Conservation (phyloP, 192 early-diverging fungal genomes). For the Coemansia sp. region DNA sequence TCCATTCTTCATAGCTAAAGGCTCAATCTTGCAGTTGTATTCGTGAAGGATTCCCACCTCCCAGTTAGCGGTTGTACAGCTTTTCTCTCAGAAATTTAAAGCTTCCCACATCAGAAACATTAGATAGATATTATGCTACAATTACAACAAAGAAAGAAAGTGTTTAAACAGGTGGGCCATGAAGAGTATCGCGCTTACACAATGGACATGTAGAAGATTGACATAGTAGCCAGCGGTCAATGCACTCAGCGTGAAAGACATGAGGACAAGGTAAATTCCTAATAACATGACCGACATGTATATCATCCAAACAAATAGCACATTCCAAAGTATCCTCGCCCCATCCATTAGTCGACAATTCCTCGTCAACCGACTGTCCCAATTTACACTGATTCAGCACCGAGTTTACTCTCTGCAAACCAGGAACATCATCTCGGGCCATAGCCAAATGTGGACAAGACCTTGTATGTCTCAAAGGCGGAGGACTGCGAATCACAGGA, state of each 20-base stretch:
- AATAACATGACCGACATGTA: slow-evolving; percentile 36
- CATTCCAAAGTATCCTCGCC: slow-evolving; percentile 27
- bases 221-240: slow-evolving; percentile 56
- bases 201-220: slow-evolving; percentile 56
- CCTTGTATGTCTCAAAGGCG: neutral
- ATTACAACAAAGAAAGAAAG: neutral
- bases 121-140: neutral
- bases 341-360: slow-evolving; percentile 4
- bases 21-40: too few species aligned
- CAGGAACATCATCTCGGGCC: too few species aligned
- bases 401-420: neutral
- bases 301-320: slow-evolving; percentile 52
- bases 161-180: neutral
- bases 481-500: neutral
- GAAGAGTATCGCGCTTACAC: slow-evolving; percentile 50
- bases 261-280: slow-evolving; percentile 53
- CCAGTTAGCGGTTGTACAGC: too few species aligned
- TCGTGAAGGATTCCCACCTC: too few species aligned
- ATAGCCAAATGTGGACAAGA: slow-evolving; percentile 14
- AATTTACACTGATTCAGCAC: neutral
- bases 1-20: too few species aligned
- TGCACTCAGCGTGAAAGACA: slow-evolving; percentile 49
- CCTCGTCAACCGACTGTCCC: neutral
- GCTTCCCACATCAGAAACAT: neutral
- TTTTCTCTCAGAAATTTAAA: too few species aligned